These are phyloP conservation scores for Sugiyamaella qingdaonensis DNA, from an alignment of 805 yeast species.

Conservation along the genomic window DNA sequence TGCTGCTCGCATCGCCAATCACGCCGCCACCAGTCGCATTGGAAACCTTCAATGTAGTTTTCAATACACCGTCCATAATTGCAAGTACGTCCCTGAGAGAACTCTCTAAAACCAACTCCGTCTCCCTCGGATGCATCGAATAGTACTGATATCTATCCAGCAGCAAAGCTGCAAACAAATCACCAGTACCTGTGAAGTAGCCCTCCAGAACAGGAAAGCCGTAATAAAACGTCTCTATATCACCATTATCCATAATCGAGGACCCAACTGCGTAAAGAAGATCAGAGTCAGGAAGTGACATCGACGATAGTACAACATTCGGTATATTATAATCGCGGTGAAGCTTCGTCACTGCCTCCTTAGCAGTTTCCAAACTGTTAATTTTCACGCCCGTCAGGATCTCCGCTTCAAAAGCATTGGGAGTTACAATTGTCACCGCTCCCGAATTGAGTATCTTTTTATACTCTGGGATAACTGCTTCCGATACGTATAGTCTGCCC, in stretches of 20 bases:
- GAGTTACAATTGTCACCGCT: constrained; percentile 70
- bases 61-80: constrained; percentile 46
- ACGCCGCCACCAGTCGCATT: constrained; percentile 14
- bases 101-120: constrained; percentile 28
- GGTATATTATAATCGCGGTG: constrained; percentile 49
- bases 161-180: constrained; percentile 75
- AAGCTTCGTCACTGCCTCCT: constrained; percentile 44
- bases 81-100: constrained; percentile 38
- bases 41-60: constrained; percentile 22
- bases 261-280: constrained; percentile 45
- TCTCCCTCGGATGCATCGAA: background rate
- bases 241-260: constrained; percentile 20
- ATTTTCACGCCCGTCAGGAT: constrained; percentile 54
- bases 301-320: constrained; percentile 65
- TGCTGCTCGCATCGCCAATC: constrained; percentile 44
- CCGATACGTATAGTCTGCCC: constrained; percentile 68
- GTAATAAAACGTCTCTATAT: constrained; percentile 34
- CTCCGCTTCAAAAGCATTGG: constrained; percentile 88
- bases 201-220: constrained; percentile 62
- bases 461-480: constrained; percentile 57
- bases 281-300: constrained; percentile 32
- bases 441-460: constrained; percentile 42
- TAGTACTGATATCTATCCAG: constrained; percentile 47
- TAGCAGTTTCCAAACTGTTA: constrained; percentile 36
- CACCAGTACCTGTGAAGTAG: constrained; percentile 95